Base-by-base conservation (phyloP, 2,329 filamentous ascomycete genomes). In the Myrmaecium sp. region DNA sequence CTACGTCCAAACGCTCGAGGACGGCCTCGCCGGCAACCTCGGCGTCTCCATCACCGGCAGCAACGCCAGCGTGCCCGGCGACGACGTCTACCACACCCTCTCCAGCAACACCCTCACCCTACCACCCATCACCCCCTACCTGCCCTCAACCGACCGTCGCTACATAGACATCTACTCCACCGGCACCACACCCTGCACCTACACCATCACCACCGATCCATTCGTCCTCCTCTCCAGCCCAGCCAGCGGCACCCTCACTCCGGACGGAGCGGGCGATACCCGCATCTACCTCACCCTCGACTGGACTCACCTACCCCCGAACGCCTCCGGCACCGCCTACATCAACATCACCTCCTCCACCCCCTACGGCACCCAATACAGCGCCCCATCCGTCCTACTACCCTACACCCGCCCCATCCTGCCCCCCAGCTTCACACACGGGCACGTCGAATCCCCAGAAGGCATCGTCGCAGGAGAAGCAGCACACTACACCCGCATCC, bases 61-160 rank as follows among this genome's bases (percentile, higher is more conserved):
- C 33, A 76, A 77, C 34, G 74, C 69, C 1, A 69, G 68, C 1
- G 64, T 78, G 5, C 70, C 72, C 0, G 73, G 74, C 14, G 74
- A 78, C 35, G 71, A 76, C 46, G 57, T 52, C 32, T 75, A 59
- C 46, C 72, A 74, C 40, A 36, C 43, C 13, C 49, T 57, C 13
- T 70, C 62, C 4, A 47, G 39, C 5, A 32, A 35, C 16, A 44
- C 41, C 4, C 37, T 52, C 12, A 40, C 43, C 20, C 33, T 52
- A 0, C 42, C 41, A 0, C 35, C 37, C 14, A 42, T 49, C 10
- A 45, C 45, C 2, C 49, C 49, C 9, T 52, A 40, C 30, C 45
- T 43, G 1, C 45, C 47, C 3, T n/a, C n/a, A n/a, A 17, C 26
- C 5, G 5, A 20, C 10, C 38, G 37, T 21, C 45, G 47, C 28